Evolutionary conservation across 2,329 filamentous ascomycete genomes (phyloP), one percentile per base, ranked within the genome.

Genomic region (Bimuria novae-zelandiae): DNA sequence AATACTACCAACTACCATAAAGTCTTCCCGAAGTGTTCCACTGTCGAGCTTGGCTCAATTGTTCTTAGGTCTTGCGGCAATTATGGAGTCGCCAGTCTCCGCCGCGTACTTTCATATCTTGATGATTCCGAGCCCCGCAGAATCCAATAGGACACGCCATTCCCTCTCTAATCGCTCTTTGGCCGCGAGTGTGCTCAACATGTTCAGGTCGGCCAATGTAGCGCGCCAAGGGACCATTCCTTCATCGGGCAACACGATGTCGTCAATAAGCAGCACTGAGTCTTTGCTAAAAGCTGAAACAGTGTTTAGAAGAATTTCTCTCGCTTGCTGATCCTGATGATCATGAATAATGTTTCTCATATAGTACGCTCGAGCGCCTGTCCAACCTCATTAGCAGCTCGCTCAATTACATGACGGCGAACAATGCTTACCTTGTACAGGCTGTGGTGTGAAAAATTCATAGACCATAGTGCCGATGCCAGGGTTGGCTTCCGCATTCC

Each of bases 241-340:
- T 3, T 46, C 56, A 30, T 77, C 61, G 1, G 75, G 73, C 10
- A 80, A 39, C 4, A 79, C 74, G 21, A 76, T 52, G 11, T 80
- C 78, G 46, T 76, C 73, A 42, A 80, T 75, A 25, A 80, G 55
- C 21, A 80, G 67, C 10, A 63, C 60, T 0, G 75, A 77, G 4
- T 71, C 67, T 1, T 62, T 51, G 1, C 54, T 62, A 61, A 77
- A 67, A 2, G 75, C 75, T 0, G 63, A 52, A 1, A 56, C 54
- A 10, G 75, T 51, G 12, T 73, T 67, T 11, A 54, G 52, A 10
- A 80, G 67, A 11, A 79, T 77, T 7, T 50, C 29, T 1, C 55
- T 52, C 14, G 60, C 66, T 21, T 70, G 59, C 4, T 70, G 61
- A 23, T 77, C 74, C 1, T 68, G 63, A 61, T 67, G 76, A 55